A percentile compares a stretch with the other conserved stretches of the same genome.
Evolutionary conservation across 2,329 filamentous ascomycete species (phyloP).

Genomic region (Ophiognomonia clavigignenti-juglandacearum): DNA sequence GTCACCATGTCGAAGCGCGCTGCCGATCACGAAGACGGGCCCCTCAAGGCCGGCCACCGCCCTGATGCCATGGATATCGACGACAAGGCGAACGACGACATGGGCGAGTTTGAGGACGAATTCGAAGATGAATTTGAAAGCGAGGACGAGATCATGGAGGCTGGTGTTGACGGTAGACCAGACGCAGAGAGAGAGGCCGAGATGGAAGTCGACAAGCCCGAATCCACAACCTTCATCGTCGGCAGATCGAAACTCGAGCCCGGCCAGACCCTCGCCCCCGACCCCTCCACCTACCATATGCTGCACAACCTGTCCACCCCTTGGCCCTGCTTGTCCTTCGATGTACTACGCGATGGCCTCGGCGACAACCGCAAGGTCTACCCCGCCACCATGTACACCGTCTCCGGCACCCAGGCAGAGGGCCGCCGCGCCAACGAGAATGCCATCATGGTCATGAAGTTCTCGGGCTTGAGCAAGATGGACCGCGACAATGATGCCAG

Average conservation of each 20-base stretch:
- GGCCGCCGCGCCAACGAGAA: slow-evolving; percentile 73
- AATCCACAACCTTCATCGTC: slow-evolving; percentile 73
- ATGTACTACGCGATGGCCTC: slow-evolving; percentile 79
- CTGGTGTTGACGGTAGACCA: slow-evolving; percentile 86
- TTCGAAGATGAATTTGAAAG: slow-evolving; percentile 90
- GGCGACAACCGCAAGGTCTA: slow-evolving; percentile 90
- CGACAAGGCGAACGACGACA: slow-evolving; percentile 48
- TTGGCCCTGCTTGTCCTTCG: slow-evolving; percentile 96
- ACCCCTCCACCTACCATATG: slow-evolving; percentile 96
- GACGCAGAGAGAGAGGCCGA: slow-evolving; percentile 77
- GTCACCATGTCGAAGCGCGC: slow-evolving; percentile 56
- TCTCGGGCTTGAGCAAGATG: slow-evolving; percentile 87
- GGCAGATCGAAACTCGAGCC: slow-evolving; percentile 87
- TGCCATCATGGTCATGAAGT: slow-evolving; percentile 91
- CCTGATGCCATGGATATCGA: slow-evolving; percentile 60
- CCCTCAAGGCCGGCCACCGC: slow-evolving; percentile 57
- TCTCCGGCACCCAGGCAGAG: slow-evolving; percentile 91
- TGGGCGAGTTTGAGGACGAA: slow-evolving; percentile 90
- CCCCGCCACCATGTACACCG: slow-evolving; percentile 90
- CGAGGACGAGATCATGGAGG: slow-evolving; percentile 86
- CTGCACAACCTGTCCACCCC: slow-evolving; percentile 89
- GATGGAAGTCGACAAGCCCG: slow-evolving; percentile 73
- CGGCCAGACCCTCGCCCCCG: slow-evolving; percentile 85
- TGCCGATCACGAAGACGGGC: slow-evolving; percentile 44
- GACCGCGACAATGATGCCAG: slow-evolving; percentile 65